Conservation (phyloP, 257 asterid species). For the Asclepias syriaca region DNA sequence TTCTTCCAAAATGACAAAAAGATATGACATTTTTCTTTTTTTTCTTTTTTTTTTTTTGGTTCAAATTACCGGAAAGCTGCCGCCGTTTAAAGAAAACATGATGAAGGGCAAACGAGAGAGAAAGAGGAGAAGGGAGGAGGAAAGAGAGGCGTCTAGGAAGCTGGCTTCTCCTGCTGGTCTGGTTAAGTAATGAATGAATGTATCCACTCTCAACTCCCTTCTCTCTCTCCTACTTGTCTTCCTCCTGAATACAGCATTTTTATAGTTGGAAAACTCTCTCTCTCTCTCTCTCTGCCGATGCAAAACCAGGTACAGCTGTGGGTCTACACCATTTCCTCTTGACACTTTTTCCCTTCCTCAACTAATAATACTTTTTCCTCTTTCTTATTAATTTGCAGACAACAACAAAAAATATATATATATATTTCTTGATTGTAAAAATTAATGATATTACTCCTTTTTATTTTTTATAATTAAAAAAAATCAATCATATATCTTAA, state of each 20-base stretch:
- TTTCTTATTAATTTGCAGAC: no score
- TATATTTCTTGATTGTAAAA: no score
- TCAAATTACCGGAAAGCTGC: conserved; percentile 54
- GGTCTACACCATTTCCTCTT: no score
- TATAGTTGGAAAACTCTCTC: not conserved
- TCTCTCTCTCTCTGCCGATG: no score
- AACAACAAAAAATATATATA: no score
- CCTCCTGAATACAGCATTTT: not conserved
- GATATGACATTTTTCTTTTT: no score
- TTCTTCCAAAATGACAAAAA: conserved; percentile 1
- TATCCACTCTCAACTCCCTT: conserved; percentile 4
- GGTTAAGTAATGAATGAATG: not conserved
- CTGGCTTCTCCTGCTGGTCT: conserved; percentile 6
- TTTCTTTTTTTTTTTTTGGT: not conserved
- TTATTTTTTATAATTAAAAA: no score
- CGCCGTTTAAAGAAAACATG: conserved; percentile 70
- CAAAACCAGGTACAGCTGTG: no score
- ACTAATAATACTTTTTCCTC: no score
- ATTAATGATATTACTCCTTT: no score
- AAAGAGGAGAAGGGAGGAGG: conserved; percentile 3
- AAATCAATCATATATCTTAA: no score
- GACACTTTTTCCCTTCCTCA: no score
- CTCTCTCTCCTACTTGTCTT: conserved; percentile 26
- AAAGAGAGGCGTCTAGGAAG: not conserved
- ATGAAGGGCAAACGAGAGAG: conserved; percentile 11